Evolutionary conservation across 345 rosid genomes (phyloP), one percentile per base, ranked within the genome.

Genomic region (Eucalyptus marginata): DNA sequence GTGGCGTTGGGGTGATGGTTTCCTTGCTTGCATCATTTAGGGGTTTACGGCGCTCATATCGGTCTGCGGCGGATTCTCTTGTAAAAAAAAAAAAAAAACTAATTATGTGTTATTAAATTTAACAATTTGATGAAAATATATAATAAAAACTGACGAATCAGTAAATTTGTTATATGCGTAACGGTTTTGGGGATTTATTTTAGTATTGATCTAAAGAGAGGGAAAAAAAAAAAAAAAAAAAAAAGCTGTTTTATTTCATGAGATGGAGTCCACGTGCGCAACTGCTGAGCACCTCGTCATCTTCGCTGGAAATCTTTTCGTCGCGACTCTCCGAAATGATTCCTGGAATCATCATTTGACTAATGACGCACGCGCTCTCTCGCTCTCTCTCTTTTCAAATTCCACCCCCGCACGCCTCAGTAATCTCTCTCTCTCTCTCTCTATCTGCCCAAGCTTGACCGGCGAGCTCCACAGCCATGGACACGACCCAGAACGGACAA

Each of bases 401-500:
- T 31, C 79, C 43, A 66, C 22, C 79, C 18, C 22, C 79, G 22
- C 79, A 66, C 43, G 79, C 79, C 12, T 66, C 40, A 3, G 10
- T 31, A n/a, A 64, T n/a, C 18, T n/a, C 79, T 15, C 40, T n/a
- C 62, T 66, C 40, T 56, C 40, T 66, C 22, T n/a, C 40, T 64
- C 33, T 62, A 16, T 29, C 36, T 64, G 76, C 76, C 76, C 40
- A 5, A 8, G 79, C 79, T 66, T 66, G 79, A n/a, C 18, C 79
- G 18, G 79, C 79, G 86, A 51, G 76, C 80, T 40, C n/a, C 85
- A 47, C 87, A 27, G 7, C 51, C 64, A 59, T 25, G 43, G 86
- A 25, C 33, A 86, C 71, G 50, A 18, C 83, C 43, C 94, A 85
- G 51, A 93, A 90, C 88, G 94, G 94, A 59, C 91, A 76, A 86